Evolutionary conservation across 2,329 filamentous ascomycete species (phyloP).

Genomic region (Ophiostoma novo-ulmi): DNA sequence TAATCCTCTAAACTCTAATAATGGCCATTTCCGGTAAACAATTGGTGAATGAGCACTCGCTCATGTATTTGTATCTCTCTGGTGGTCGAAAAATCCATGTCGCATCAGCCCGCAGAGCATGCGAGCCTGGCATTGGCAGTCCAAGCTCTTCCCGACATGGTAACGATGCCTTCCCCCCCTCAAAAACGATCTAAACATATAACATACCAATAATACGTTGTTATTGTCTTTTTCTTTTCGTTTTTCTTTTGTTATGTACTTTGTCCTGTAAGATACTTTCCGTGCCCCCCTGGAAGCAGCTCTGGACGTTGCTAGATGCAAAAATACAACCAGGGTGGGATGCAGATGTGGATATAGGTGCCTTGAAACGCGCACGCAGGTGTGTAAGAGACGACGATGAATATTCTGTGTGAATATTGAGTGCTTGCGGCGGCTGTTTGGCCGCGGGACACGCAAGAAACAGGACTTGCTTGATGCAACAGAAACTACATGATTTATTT

Average conservation of each 20-base stretch:
- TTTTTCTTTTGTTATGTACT: neutral
- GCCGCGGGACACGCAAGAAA: neutral
- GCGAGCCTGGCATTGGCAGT: neutral
- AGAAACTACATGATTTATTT: neutral
- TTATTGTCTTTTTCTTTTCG: neutral
- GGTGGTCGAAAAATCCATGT: neutral
- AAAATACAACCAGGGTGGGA: neutral
- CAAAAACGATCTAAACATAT: neutral
- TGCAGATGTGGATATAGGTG: neutral
- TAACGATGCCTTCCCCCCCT: neutral
- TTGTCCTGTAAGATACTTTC: neutral
- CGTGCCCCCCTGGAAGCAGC: neutral
- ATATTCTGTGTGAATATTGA: neutral
- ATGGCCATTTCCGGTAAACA: neutral
- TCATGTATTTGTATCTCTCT: neutral
- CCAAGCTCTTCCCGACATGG: neutral
- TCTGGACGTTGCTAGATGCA: neutral
- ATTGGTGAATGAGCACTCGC: neutral
- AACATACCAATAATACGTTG: neutral
- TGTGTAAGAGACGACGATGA: neutral
- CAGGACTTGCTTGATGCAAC: neutral
- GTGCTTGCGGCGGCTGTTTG: conserved; percentile 10
- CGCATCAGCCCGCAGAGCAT: neutral
- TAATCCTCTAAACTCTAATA: neutral
- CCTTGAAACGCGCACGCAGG: neutral